These are phyloP conservation scores for Penicillium sp. DNA, from an alignment of 2,329 filamentous ascomycete species.

Conservation along the genomic window DNA sequence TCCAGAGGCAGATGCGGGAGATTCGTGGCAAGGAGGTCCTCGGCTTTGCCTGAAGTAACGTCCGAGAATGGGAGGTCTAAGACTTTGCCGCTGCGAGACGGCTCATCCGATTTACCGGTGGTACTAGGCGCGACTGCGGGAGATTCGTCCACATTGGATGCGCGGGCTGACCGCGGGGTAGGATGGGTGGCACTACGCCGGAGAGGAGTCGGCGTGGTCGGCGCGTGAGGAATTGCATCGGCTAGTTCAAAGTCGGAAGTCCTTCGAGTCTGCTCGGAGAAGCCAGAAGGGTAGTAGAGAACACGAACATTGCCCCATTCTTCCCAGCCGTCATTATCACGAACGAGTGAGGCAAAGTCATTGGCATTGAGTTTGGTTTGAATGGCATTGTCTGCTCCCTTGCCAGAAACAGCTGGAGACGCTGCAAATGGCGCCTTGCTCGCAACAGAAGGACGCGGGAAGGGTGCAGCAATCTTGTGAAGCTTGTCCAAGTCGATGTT, in stretches of 20 bases:
- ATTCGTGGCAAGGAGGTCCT: conserved; percentile 41
- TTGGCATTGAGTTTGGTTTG: conserved; percentile 69
- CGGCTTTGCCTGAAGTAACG: conserved; percentile 41
- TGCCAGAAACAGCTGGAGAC: conserved; percentile 59
- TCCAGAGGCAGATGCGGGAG: conserved; percentile 69
- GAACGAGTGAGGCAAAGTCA: conserved; percentile 75
- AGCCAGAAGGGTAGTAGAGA: conserved; percentile 67
- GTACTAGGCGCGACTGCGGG: conserved; percentile 51
- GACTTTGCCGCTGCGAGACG: conserved; percentile 50
- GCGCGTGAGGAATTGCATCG: conserved; percentile 49
- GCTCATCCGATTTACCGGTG: conserved; percentile 40
- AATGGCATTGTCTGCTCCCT: conserved; percentile 72
- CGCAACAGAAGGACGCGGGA: conserved; percentile 67
- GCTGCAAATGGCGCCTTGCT: conserved; percentile 54
- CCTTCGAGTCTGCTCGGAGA: conserved; percentile 36
- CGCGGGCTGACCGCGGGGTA: conserved; percentile 54
- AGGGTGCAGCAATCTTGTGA: conserved; percentile 78
- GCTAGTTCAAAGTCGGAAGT: conserved; percentile 31
- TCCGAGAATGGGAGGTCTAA: conserved; percentile 64
- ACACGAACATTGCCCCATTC: conserved; percentile 81
- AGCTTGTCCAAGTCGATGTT: conserved; percentile 73
- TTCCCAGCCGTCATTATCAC: conserved; percentile 61
- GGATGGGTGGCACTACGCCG: conserved; percentile 66
- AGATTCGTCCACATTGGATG: conserved; percentile 49
- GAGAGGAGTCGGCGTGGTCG: conserved; percentile 73